Evolutionary conservation across 2,329 filamentous ascomycete species (phyloP).

Genomic region (Aspergillus chevalieri): DNA sequence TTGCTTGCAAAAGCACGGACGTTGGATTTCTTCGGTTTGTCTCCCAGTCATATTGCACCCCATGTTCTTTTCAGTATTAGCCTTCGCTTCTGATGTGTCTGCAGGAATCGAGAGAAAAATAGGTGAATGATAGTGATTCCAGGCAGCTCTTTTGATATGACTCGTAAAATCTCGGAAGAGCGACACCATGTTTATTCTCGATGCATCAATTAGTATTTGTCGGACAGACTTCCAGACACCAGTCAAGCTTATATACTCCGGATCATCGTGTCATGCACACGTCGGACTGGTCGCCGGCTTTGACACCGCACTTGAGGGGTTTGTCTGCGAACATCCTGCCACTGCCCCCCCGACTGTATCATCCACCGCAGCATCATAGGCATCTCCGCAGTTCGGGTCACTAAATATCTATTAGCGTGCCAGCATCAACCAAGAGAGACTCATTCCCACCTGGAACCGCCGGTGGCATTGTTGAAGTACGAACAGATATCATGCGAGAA

Average conservation of each 20-base stretch:
- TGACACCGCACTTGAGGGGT: slow-evolving; percentile 3
- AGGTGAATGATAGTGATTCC: too few species aligned
- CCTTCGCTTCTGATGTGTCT: not conserved
- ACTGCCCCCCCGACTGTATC: slow-evolving; percentile 3
- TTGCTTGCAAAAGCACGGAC: too few species aligned
- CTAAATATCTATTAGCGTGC: not conserved
- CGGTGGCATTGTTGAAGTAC: slow-evolving; percentile 12
- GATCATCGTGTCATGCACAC: not conserved
- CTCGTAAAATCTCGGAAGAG: too few species aligned
- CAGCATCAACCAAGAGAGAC: not conserved
- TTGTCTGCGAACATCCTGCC: slow-evolving; percentile 8
- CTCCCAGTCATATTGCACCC: too few species aligned
- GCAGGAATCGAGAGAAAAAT: too few species aligned
- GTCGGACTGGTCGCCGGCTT: slow-evolving; percentile 1
- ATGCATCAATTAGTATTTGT: too few species aligned
- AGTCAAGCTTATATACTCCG: too few species aligned
- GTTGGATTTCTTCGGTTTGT: too few species aligned
- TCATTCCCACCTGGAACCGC: slow-evolving; percentile 4
- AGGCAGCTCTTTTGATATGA: too few species aligned
- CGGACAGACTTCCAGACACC: too few species aligned
- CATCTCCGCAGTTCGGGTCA: slow-evolving; percentile 10
- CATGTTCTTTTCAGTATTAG: too few species aligned
- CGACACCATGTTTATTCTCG: too few species aligned
- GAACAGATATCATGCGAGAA: slow-evolving; percentile 17
- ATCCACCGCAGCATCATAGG: slow-evolving; percentile 7